These are phyloP conservation scores for Phragmites australis DNA, from an alignment of 176 grass and related monocot species.

Conservation along the genomic window DNA sequence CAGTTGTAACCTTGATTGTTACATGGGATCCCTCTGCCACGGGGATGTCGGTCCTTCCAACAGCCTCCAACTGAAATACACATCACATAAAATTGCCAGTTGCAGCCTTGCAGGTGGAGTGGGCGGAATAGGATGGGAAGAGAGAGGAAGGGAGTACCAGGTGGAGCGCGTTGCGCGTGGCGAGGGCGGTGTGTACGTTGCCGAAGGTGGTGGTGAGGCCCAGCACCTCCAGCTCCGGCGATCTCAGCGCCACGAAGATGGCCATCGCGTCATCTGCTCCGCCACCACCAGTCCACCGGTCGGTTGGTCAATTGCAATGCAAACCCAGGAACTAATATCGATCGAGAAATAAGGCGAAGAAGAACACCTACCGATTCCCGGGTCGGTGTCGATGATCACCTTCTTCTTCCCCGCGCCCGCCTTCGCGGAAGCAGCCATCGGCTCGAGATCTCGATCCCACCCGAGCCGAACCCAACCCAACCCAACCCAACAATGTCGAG, in stretches of 20 bases:
- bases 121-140: background rate
- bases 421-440: background rate
- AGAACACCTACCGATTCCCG: constrained; percentile 56
- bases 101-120: background rate
- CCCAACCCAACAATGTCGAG: background rate
- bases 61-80: constrained; percentile 75
- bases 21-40: constrained; percentile 93
- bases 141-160: constrained; percentile 41
- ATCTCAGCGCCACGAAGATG: constrained; percentile 87
- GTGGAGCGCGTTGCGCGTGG: constrained; percentile 91
- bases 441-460: background rate
- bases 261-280: constrained; percentile 92
- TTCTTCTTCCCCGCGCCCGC: constrained; percentile 51
- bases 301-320: background rate
- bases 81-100: background rate
- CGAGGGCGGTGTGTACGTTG: constrained; percentile 85
- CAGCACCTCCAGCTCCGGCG: constrained; percentile 85
- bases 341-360: background rate
- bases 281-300: background rate
- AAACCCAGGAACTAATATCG: background rate
- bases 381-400: constrained; percentile 80
- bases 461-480: background rate
- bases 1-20: constrained; percentile 55
- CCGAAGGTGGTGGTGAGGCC: constrained; percentile 89
- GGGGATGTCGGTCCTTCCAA: constrained; percentile 70